Evolutionary conservation across 176 grass and related monocot species (phyloP).

Genomic region (Musa beccarii): DNA sequence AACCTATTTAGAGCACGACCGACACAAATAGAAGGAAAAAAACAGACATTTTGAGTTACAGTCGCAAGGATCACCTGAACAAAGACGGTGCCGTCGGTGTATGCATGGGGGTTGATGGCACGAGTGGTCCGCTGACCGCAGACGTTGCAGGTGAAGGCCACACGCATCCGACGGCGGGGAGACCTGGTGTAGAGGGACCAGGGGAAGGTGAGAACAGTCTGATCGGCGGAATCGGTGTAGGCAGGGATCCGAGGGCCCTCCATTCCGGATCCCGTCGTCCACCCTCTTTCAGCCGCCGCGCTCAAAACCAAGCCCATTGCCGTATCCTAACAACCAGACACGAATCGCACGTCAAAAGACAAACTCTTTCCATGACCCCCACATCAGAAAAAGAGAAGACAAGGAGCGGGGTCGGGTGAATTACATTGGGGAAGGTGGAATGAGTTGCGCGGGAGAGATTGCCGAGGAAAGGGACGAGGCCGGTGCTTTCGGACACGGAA

Average conservation of each 20-base stretch:
- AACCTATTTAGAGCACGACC: neutral
- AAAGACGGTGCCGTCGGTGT: constrained; percentile 85
- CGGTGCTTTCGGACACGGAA: constrained; percentile 24
- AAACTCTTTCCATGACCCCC: neutral
- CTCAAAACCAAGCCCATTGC: constrained; percentile 81
- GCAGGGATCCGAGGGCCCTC: constrained; percentile 58
- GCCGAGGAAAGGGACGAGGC: constrained; percentile 30
- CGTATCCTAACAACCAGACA: constrained; percentile 44
- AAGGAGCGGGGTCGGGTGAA: neutral
- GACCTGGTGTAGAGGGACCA: constrained; percentile 97
- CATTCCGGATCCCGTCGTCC: constrained; percentile 97
- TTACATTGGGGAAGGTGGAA: constrained; percentile 75
- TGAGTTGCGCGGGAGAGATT: constrained; percentile 19
- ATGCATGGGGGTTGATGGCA: constrained; percentile 95
- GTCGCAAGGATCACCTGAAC: constrained; percentile 51
- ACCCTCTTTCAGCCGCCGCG: constrained; percentile 74
- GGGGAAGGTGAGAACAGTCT: constrained; percentile 52
- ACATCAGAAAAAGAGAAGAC: neutral
- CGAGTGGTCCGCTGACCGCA: constrained; percentile 83
- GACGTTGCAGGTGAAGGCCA: constrained; percentile 94
- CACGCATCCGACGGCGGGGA: constrained; percentile 71
- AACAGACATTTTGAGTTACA: neutral
- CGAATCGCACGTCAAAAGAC: neutral
- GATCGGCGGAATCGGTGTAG: constrained; percentile 20
- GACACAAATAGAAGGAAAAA: too few relatives aligned